These are phyloP conservation scores for Lachnellula hyalina DNA, from an alignment of 2,329 filamentous ascomycete genomes.

Conservation along the genomic window DNA sequence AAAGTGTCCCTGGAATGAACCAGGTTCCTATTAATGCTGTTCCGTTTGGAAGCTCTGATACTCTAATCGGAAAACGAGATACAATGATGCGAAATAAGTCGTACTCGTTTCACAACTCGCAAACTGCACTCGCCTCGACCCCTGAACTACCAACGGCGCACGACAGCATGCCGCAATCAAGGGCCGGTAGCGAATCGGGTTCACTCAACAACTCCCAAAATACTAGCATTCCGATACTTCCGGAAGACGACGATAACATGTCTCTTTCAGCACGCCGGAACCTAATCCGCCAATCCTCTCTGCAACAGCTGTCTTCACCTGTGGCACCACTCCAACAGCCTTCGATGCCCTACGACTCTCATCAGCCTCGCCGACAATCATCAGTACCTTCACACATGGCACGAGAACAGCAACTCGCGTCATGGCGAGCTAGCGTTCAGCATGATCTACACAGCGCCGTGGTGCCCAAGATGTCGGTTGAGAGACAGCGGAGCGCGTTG, in stretches of 20 bases:
- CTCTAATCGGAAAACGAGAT: conserved; percentile 51
- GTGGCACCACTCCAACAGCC: conserved; percentile 18
- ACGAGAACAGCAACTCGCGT: conserved; percentile 57
- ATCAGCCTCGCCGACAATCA: conserved; percentile 47
- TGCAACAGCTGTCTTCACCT: conserved; percentile 13
- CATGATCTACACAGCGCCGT: conserved; percentile 49
- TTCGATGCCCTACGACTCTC: conserved; percentile 43
- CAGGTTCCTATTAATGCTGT: conserved; percentile 18
- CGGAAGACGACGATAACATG: conserved; percentile 57
- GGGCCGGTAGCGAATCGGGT: conserved; percentile 38
- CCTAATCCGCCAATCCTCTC: conserved; percentile 23
- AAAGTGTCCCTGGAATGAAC: conserved; percentile 10
- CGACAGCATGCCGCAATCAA: conserved; percentile 3
- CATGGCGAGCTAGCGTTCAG: conserved; percentile 61
- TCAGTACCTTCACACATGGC: conserved; percentile 37
- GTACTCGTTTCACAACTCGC: conserved; percentile 10
- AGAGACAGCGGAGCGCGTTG: conserved; percentile 50
- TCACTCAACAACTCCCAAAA: conserved; percentile 33
- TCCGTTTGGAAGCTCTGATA: conserved; percentile 32
- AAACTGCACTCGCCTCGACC: conserved; percentile 8
- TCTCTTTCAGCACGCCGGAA: conserved; percentile 42
- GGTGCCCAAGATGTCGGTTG: conserved; percentile 36
- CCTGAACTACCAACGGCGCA: conserved; percentile 15
- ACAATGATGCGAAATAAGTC: conserved; percentile 38
- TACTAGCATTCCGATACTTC: conserved; percentile 27